Evolutionary conservation across 2,329 filamentous ascomycete species (phyloP).

Genomic region (Fonsecaea multimorphosa): DNA sequence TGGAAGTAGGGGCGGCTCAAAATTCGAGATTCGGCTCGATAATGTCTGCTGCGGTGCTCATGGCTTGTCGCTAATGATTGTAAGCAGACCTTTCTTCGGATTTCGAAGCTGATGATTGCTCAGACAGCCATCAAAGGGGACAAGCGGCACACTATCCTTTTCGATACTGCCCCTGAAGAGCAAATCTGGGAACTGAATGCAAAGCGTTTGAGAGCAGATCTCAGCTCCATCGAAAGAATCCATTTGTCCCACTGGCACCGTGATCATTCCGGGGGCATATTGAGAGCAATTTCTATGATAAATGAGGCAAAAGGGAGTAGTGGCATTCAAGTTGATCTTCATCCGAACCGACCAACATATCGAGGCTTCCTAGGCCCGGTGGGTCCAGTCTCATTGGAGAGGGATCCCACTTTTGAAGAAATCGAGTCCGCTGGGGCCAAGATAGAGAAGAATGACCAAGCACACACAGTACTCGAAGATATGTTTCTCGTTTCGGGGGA

Average conservation of each 20-base stretch:
- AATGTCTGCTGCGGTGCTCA: conserved; percentile 62
- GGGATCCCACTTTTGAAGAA: conserved; percentile 59
- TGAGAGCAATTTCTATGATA: conserved; percentile 57
- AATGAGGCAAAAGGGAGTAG: conserved; percentile 47
- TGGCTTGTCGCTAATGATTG: conserved; percentile 60
- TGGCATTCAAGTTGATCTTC: conserved; percentile 56
- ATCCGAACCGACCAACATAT: conserved; percentile 59
- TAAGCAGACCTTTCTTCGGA: conserved; percentile 37
- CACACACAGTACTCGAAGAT: conserved; percentile 56
- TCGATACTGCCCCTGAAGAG: conserved; percentile 62
- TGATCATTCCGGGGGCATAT: conserved; percentile 62
- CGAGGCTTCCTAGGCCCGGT: conserved; percentile 54
- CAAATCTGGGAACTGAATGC: conserved; percentile 59
- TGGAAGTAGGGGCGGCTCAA: conserved; percentile 50
- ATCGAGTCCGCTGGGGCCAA: conserved; percentile 52
- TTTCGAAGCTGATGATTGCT: conserved; percentile 5
- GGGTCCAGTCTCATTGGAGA: conserved; percentile 57
- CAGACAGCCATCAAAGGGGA: conserved; percentile 57
- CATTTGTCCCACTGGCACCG: conserved; percentile 63
- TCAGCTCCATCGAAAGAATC: conserved; percentile 55
- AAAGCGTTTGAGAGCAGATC: conserved; percentile 51
- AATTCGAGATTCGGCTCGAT: conserved; percentile 56
- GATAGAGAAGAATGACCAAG: conserved; percentile 48
- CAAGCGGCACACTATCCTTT: conserved; percentile 56
- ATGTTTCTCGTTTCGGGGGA: conserved; percentile 62